phyloP scores from a whole-genome alignment of 225 moss, liverwort and hornwort genomes.

The Neckera pumila region DNA sequence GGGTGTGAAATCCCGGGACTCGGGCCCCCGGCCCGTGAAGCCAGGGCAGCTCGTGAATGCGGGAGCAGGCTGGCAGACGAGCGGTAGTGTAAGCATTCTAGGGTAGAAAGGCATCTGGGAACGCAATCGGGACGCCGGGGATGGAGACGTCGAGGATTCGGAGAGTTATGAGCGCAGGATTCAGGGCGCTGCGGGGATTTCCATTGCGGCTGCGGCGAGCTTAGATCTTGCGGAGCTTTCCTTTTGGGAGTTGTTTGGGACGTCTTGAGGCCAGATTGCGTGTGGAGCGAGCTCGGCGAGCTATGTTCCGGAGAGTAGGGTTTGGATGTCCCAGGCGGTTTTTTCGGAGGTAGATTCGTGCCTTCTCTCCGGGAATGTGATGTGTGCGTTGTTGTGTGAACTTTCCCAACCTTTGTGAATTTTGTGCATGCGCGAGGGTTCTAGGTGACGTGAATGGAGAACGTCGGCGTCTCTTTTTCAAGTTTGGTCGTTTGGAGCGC shows the following conservation, averaged over 20 bases:
- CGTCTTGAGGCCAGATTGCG: not conserved
- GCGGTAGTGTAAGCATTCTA: not conserved
- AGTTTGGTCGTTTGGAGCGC: not conserved
- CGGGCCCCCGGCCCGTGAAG: not conserved
- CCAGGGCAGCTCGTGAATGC: constrained; percentile 18
- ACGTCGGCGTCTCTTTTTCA: not conserved
- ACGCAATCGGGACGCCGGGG: not conserved
- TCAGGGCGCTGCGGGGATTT: not conserved
- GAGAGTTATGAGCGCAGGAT: not conserved
- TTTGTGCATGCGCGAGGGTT: not conserved
- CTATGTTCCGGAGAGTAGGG: not conserved
- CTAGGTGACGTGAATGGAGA: not conserved
- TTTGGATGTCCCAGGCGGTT: not conserved
- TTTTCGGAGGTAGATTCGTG: not conserved
- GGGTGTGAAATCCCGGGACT: not conserved
- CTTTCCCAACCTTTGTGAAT: not conserved
- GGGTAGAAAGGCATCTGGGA: not conserved
- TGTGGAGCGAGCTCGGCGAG: not conserved
- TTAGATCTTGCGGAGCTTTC: not conserved
- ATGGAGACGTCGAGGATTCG: not conserved
- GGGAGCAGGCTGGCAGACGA: not conserved
- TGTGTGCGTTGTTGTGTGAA: not conserved
- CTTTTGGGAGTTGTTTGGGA: not conserved
- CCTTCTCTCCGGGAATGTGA: not conserved
- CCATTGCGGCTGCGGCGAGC: not conserved